Evolutionary conservation across 306 rosid species (phyloP).

Genomic region (Vicia villosa): DNA sequence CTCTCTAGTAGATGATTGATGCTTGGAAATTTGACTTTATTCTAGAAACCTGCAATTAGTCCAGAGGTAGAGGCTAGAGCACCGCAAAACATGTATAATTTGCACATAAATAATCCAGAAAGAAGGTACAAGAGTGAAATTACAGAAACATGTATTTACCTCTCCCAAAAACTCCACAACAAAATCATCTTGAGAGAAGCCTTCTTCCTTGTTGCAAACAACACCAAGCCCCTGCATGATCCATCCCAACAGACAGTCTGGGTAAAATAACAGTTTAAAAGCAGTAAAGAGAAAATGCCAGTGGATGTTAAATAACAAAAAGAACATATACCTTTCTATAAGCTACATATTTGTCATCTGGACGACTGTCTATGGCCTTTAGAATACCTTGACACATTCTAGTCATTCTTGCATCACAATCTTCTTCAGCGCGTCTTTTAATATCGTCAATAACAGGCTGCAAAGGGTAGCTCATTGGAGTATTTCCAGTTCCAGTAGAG

Average conservation of each 20-base stretch:
- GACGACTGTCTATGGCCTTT: constrained; percentile 79
- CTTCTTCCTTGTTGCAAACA: constrained; percentile 87
- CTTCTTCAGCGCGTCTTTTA: constrained; percentile 61
- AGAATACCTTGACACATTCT: constrained; percentile 79
- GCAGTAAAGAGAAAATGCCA: constrained; percentile 7
- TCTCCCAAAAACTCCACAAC: constrained; percentile 98
- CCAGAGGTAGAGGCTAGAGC: constrained; percentile 17
- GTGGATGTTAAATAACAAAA: constrained; percentile 11
- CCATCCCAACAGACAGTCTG: constrained; percentile 38
- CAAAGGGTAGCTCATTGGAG: constrained; percentile 83
- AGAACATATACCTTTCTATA: constrained; percentile 75
- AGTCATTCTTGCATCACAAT: constrained; percentile 55
- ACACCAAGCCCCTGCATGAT: constrained; percentile 91
- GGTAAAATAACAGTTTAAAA: constrained; percentile 32
- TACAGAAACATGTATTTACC: constrained; percentile 52
- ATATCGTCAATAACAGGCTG: constrained; percentile 86
- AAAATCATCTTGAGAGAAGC: constrained; percentile 86
- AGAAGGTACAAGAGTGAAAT: constrained; percentile 6
- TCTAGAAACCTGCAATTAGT: constrained; percentile 6
- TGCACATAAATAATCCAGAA: constrained; percentile 24
- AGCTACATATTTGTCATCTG: constrained; percentile 93
- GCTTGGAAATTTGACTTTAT: constrained; percentile 12
- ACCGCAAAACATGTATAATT: not conserved
- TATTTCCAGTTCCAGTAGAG: constrained; percentile 82
- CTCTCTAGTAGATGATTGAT: constrained; percentile 7